Percentiles rank a stretch among this genome's conserved stretches.
Evolutionary conservation across 768 basidiomycete species (phyloP).

Genomic region (Udeniomyces megalosporus): DNA sequence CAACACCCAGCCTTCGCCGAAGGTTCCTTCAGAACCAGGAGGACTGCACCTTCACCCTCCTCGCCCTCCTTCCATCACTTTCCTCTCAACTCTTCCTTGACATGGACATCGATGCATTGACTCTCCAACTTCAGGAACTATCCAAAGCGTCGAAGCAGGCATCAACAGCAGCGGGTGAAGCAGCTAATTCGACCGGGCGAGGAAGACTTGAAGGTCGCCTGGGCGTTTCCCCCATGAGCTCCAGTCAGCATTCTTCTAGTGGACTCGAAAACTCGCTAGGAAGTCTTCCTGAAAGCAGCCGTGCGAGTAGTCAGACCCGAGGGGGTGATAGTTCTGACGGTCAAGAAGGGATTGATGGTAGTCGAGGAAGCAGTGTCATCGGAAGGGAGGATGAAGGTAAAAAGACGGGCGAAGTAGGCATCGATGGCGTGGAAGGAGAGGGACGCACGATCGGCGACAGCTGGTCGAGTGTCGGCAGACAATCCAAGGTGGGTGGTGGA

Average conservation of each 20-base stretch:
- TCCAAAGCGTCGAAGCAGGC: background rate
- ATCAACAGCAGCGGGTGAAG: too few relatives aligned
- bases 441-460: background rate
- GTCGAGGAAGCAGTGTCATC: background rate
- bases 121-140: constrained; percentile 10
- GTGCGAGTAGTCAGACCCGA: too few relatives aligned
- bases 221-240: too few relatives aligned
- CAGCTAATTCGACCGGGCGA: too few relatives aligned
- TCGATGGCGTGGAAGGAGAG: background rate
- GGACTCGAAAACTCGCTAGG: too few relatives aligned
- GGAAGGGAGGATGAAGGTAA: background rate
- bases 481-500: too few relatives aligned
- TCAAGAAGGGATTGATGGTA: background rate
- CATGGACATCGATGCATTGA: constrained; percentile 8
- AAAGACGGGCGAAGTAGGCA: background rate
- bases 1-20: constrained; percentile 2
- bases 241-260: too few relatives aligned
- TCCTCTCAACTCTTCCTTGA: constrained; percentile 4
- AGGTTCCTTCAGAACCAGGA: constrained; percentile 16
- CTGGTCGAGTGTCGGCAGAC: constrained; percentile 15
- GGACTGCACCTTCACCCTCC: constrained; percentile 15
- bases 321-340: too few relatives aligned
- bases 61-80: constrained; percentile 10
- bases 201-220: too few relatives aligned
- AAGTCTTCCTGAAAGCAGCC: too few relatives aligned